Base-by-base conservation (phyloP, 2,329 filamentous ascomycete genomes). In the Diplodia sapinea region DNA sequence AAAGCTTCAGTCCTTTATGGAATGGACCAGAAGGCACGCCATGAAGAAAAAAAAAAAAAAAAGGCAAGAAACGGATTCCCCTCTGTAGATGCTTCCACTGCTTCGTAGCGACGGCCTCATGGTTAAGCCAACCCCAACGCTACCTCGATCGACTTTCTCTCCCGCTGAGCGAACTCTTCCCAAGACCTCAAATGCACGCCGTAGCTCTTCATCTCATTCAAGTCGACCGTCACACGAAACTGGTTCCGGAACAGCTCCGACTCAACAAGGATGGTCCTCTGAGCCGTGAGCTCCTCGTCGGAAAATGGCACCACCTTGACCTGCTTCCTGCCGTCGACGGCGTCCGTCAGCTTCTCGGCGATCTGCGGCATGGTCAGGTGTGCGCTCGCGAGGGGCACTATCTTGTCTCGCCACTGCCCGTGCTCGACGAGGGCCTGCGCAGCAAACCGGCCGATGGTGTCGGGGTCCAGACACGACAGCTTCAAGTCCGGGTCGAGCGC, bases 181-280 rank as follows among this genome's bases (percentile, higher is more conserved):
- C 63, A 65, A 3, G 63, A 23, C 12, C 47, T 23, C 36, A 55
- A 11, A 11, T 17, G 23, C 15, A 65, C 20, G 2, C 50, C 50
- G 26, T 65, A 56, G n/a, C 31, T 55, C 50, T 36, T 55, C 20
- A 59, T 2, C 56, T 59, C 56, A 13, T 47, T 31, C 56, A 59
- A 59, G 8, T 59, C 56, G 8, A 59, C 56, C 20, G 23, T 6
- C 11, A 15, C n/a, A 36, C 33, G 33, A 26, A 43, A 59, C 56
- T 47, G 20, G 15, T 59, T 59, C 56, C 33, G 20, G 26, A 43
- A 59, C 33, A 59, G 36, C 23, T 59, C 56, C 4, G 20, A 40
- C 2, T 43, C 4, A 9, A 59, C 33, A 4, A 59, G 12, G 13
- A n/a, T 7, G n/a, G 13, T 23, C 20, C n/a, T 26, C 56, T 59